Evolutionary conservation across 345 rosid species (phyloP).

Genomic region (Syzygium grande): DNA sequence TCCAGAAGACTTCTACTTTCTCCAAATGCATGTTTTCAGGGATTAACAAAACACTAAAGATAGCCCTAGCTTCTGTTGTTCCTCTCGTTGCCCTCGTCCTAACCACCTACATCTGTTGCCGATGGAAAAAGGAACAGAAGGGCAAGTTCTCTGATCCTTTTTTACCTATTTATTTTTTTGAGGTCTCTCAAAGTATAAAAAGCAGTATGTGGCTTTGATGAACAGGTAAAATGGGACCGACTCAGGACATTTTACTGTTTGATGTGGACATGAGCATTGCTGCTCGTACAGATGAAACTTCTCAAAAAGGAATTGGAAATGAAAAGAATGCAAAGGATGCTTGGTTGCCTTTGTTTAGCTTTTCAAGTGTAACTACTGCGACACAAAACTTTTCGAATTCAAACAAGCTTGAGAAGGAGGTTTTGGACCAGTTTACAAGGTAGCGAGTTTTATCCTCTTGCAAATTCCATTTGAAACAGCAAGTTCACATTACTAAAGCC

Average conservation of each 20-base stretch:
- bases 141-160: not conserved
- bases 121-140: not conserved
- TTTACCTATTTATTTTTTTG: not conserved
- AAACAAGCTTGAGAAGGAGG: conserved; percentile 30
- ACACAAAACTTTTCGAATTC: conserved; percentile 9
- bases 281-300: fast-evolving
- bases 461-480: not conserved
- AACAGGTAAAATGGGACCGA: not conserved
- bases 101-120: not conserved
- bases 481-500: not conserved
- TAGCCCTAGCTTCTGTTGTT: not conserved
- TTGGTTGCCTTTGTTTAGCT: conserved; percentile 12
- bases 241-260: not conserved
- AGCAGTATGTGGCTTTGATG: not conserved
- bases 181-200: fast-evolving
- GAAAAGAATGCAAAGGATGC: not conserved
- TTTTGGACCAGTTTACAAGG: conserved; percentile 25
- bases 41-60: not conserved
- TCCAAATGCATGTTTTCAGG: not conserved
- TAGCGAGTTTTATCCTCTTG: not conserved
- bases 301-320: not conserved
- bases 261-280: not conserved
- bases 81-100: not conserved
- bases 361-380: conserved; percentile 8
- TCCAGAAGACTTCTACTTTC: not conserved